Evolutionary conservation across 805 yeast genomes (phyloP), one percentile per base, ranked within the genome.

Genomic region (Saccharomyces paradoxus): DNA sequence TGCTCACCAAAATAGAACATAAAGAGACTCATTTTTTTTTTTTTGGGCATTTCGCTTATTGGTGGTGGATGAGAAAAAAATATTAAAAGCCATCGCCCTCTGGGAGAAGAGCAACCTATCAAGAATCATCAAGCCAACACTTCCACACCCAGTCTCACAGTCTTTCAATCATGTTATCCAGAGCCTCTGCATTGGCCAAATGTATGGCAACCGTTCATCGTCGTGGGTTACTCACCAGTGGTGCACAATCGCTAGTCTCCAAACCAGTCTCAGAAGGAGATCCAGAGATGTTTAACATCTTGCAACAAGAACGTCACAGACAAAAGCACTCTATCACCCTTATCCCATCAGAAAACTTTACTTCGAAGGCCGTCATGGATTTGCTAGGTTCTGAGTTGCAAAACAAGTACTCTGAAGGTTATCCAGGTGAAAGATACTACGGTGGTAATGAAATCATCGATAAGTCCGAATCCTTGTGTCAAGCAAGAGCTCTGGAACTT

Each of bases 391-490:
- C 97, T 28, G 96, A 89, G 70, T 89, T 92, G 96, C 91, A 88
- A 73, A 92, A 92, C 81, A 92, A 92, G 77, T 92, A 92, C 76
- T 90, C 97, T 10, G 99, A 92, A 75, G 98, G 98, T 60, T 92
- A 92, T 75, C 99, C 99, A 46, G 96, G 96, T 62, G 96, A 90
- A 59, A 84, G 99, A 72, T 92, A 92, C 78, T 92, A 92, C 71
- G 99, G 99, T 73, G 99, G 99, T 72, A 92, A 92, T 70, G 90
- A 92, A 74, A 86, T 83, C 75, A 92, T 92, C 66, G 99, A 92
- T 76, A 80, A 83, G 76, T 89, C 89, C 66, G 99, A 92, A 77
- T 72, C 82, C 13, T 76, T 92, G 56, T 92, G 98, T 76, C 97
- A 90, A 75, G 79, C 83, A 64, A 81, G 99, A 73, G 99, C 98